These are phyloP conservation scores for Rhodotorula glutinis DNA, from an alignment of 1,284 basidiomycete genomes.

Conservation along the genomic window DNA sequence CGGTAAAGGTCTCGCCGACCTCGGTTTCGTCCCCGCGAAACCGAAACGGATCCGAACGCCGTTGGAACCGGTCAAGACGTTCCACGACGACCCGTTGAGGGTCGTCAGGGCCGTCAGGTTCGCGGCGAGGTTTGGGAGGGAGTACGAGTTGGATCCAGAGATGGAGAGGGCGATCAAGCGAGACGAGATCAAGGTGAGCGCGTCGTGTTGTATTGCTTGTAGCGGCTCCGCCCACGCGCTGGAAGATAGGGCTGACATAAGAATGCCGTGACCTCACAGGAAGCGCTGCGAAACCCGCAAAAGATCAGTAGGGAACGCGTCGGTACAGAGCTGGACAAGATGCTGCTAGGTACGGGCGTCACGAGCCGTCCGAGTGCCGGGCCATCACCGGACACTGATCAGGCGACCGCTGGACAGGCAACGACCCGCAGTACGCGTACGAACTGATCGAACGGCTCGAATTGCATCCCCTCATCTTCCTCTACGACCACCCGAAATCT, in stretches of 20 bases:
- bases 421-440: constrained; percentile 69
- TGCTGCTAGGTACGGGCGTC: constrained; percentile 66
- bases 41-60: constrained; percentile 72
- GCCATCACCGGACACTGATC: background rate
- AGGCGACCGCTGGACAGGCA: constrained; percentile 54
- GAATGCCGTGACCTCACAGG: constrained; percentile 51
- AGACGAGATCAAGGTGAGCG: constrained; percentile 64
- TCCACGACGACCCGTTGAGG: constrained; percentile 89
- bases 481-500: constrained; percentile 55
- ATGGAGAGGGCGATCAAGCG: constrained; percentile 66
- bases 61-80: constrained; percentile 79
- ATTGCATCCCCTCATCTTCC: constrained; percentile 66
- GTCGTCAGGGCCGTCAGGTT: constrained; percentile 89
- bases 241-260: background rate
- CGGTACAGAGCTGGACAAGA: constrained; percentile 84
- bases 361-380: too few relatives aligned
- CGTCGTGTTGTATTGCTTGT: too few relatives aligned
- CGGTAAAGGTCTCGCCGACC: constrained; percentile 75
- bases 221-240: background rate
- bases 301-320: constrained; percentile 89
- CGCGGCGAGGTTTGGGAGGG: constrained; percentile 71
- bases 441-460: constrained; percentile 66
- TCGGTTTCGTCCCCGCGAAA: constrained; percentile 57
- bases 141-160: constrained; percentile 70
- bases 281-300: constrained; percentile 58